A percentile compares a stretch with the other conserved stretches of the same genome.
These are phyloP conservation scores for Oenanthe sinensis DNA, from an alignment of 129 eudicot species.

Conservation along the genomic window DNA sequence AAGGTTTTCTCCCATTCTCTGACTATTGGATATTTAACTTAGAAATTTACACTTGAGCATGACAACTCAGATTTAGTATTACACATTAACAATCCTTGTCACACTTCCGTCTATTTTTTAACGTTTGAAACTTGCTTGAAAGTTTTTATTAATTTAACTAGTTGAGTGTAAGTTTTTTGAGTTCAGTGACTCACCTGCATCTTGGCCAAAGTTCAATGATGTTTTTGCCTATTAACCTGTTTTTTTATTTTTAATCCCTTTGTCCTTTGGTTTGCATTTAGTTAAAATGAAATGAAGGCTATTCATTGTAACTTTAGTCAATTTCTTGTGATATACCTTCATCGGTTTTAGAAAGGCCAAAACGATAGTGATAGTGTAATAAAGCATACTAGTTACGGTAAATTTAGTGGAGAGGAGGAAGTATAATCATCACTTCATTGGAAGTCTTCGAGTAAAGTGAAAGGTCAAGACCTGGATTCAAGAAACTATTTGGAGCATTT, in stretches of 20 bases:
- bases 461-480: neutral
- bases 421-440: neutral
- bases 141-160: too few relatives aligned
- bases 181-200: neutral
- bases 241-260: neutral
- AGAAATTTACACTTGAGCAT: neutral
- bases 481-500: neutral
- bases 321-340: neutral
- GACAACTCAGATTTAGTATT: neutral
- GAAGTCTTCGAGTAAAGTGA: neutral
- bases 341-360: too few relatives aligned
- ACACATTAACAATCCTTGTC: neutral
- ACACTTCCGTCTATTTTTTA: neutral
- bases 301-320: neutral
- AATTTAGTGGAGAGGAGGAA: neutral
- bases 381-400: too few relatives aligned
- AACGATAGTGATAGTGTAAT: too few relatives aligned
- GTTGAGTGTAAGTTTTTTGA: too few relatives aligned
- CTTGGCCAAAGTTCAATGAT: neutral
- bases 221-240: neutral
- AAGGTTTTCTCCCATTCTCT: neutral
- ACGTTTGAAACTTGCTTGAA: neutral
- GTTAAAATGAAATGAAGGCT: neutral
- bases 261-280: neutral
- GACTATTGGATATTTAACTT: neutral